Base-by-base conservation (phyloP, 345 rosid genomes). In the Rhizophora apiculata region DNA sequence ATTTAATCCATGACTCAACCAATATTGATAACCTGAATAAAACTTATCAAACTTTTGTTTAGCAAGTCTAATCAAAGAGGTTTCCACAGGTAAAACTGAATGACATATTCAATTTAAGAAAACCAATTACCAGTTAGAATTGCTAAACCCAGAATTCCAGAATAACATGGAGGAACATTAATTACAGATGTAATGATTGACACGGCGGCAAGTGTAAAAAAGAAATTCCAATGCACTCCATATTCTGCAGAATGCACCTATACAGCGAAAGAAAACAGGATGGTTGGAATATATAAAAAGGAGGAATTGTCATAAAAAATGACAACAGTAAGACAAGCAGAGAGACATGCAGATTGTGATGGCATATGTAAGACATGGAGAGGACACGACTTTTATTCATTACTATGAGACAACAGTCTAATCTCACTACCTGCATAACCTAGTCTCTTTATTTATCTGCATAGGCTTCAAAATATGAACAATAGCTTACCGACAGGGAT, bases 201-300 rank as follows among this genome's bases (percentile, higher is more conserved):
- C 66, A 92, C 90, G 60, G 85, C 88, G 46, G 96, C 97, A 59
- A 92, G 93, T 3, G 97, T 89, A 84, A 91, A 92, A 80, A 94
- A 95, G 89, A 92, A 95, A 75, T 92, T 89, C 96, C 99, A 88
- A 67, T 95, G 97, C 34, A 88, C 85, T 77, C 97, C 96, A 71
- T 92, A 90, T 79, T 95, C 97, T 19, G 88, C 93, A 26, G 80
- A 80, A 70, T 89, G 98, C 68, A 89, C 91, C 97, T 91, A 69
- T 65, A 68, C 29, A 24, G 56, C 0, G 32, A 68, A 80, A 39
- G 63, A 48, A 46, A 30, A 20, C 62, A 36, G 24, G 24, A 43
- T 43, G 49, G 49, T 3, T 43, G 49, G 49, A 18, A 43, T 13
- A 43, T 13, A 43, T 43, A 88, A 43, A 43, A 11, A 15, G 18